Evolutionary conservation across 352 stramenopile species (phyloP).

Genomic region (Globisporangium uncinulatum): DNA sequence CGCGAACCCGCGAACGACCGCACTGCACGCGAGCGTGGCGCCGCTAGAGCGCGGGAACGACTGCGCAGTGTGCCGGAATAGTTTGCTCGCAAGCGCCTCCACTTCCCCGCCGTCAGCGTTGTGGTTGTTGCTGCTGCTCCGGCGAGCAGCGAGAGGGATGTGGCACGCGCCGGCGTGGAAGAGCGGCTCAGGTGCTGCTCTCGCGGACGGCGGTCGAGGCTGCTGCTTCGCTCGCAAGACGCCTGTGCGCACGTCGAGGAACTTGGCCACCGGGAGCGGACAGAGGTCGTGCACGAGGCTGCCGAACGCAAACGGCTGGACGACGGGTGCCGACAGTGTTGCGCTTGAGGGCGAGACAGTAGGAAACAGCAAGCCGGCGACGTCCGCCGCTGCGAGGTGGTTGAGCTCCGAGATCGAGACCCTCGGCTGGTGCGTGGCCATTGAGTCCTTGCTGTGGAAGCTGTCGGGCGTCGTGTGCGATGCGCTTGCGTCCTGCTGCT

Average conservation of each 20-base stretch:
- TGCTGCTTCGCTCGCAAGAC: slow-evolving; percentile 1
- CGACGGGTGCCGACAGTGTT: slow-evolving; percentile 1
- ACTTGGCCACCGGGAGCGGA: slow-evolving; percentile 49
- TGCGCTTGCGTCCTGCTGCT: neutral
- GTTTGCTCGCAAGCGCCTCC: neutral
- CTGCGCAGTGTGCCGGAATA: slow-evolving; percentile 12
- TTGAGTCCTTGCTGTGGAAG: neutral
- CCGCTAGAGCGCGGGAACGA: slow-evolving; percentile 8
- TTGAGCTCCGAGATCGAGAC: slow-evolving; percentile 66
- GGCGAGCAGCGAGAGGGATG: neutral
- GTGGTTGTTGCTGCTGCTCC: neutral
- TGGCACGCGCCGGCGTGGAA: slow-evolving; percentile 11
- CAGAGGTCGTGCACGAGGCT: slow-evolving; percentile 56
- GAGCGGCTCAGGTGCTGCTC: slow-evolving; percentile 2
- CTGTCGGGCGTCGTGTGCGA: neutral
- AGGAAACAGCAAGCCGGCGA: slow-evolving; percentile 61
- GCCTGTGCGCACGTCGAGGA: slow-evolving; percentile 50
- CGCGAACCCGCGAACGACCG: slow-evolving; percentile 5
- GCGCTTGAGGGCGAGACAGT: slow-evolving; percentile 2
- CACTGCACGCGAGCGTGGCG: slow-evolving; percentile 3
- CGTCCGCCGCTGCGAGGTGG: slow-evolving; percentile 38
- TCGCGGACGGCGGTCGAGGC: neutral
- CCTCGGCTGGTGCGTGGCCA: slow-evolving; percentile 4
- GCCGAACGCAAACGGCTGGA: slow-evolving; percentile 43
- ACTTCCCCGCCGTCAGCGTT: neutral